Evolutionary conservation across 1,139 yeast species (phyloP).

Genomic region (Waltiozyma sp.): DNA sequence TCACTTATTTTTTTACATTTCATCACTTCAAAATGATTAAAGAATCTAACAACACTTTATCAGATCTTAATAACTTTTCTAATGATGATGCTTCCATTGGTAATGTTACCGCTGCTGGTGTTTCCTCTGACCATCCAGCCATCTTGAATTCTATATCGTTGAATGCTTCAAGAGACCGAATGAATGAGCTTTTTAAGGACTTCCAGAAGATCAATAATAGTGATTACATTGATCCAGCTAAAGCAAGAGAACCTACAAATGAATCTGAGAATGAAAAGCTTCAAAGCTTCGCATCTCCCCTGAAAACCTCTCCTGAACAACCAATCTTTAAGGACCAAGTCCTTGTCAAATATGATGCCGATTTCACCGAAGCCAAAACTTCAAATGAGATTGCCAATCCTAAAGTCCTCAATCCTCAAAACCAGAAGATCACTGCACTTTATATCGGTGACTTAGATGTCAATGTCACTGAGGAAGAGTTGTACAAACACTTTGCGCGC

Average conservation of each 20-base stretch:
- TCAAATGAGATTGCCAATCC: conserved; percentile 7
- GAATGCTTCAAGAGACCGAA: conserved; percentile 17
- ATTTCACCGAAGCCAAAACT: conserved; percentile 19
- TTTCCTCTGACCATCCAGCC: neutral
- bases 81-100: neutral
- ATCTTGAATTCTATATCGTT: conserved; percentile 13
- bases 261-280: neutral
- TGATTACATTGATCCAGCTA: neutral
- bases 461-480: conserved; percentile 27
- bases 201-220: conserved; percentile 12
- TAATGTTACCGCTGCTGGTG: neutral
- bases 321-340: neutral
- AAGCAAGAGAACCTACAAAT: neutral
- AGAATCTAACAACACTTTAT: neutral
- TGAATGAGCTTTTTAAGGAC: conserved; percentile 16
- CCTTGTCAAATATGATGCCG: conserved; percentile 10
- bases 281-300: neutral
- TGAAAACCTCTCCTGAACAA: neutral
- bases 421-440: conserved; percentile 21
- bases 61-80: neutral
- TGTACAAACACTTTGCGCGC: conserved; percentile 25
- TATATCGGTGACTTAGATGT: conserved; percentile 39
- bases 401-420: neutral
- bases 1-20: neutral
- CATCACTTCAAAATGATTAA: neutral